A percentile compares a stretch with the other conserved stretches of the same genome.
phyloP scores from a whole-genome alignment of 2,329 filamentous ascomycete species.

The Claviceps quebecensis region DNA sequence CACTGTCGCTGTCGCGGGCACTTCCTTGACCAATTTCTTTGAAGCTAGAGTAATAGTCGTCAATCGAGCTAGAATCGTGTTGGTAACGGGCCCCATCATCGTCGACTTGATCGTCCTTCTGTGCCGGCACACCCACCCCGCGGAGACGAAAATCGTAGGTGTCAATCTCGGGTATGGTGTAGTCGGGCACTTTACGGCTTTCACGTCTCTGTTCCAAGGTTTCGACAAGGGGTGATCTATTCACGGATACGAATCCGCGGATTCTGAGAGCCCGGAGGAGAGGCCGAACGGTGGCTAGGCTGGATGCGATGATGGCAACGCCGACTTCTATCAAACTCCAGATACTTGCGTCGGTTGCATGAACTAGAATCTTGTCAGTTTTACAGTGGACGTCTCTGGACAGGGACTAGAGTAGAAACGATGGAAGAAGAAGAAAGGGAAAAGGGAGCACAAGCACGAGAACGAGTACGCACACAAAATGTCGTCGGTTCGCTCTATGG shows the following conservation, averaged over 20 bases:
- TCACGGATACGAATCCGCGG: constrained; percentile 30
- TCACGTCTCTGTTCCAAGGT: constrained; percentile 14
- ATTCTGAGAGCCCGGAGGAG: constrained; percentile 34
- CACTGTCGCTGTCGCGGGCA: constrained; percentile 22
- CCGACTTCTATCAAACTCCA: constrained; percentile 45
- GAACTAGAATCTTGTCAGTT: constrained; percentile 20
- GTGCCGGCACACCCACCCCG: constrained; percentile 7
- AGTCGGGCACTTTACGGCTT: constrained; percentile 10
- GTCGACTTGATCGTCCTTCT: neutral
- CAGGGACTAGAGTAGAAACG: no score
- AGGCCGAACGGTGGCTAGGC: constrained; percentile 39
- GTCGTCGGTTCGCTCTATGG: constrained; percentile 29
- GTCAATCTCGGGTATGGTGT: constrained; percentile 13
- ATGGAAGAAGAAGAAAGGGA: neutral
- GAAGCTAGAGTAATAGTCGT: constrained; percentile 5
- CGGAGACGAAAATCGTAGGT: constrained; percentile 24
- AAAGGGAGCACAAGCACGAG: constrained; percentile 6
- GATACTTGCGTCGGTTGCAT: constrained; percentile 37
- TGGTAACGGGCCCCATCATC: neutral
- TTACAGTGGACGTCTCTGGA: no score
- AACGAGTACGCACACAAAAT: constrained; percentile 29
- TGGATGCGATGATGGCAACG: constrained; percentile 39
- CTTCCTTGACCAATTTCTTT: neutral
- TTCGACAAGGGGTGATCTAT: constrained; percentile 19
- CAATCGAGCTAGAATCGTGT: constrained; percentile 10